A percentile compares a stretch with the other conserved stretches of the same genome.
phyloP scores from a whole-genome alignment of 169 alveolate species.

The Amoebophrya sp. region DNA sequence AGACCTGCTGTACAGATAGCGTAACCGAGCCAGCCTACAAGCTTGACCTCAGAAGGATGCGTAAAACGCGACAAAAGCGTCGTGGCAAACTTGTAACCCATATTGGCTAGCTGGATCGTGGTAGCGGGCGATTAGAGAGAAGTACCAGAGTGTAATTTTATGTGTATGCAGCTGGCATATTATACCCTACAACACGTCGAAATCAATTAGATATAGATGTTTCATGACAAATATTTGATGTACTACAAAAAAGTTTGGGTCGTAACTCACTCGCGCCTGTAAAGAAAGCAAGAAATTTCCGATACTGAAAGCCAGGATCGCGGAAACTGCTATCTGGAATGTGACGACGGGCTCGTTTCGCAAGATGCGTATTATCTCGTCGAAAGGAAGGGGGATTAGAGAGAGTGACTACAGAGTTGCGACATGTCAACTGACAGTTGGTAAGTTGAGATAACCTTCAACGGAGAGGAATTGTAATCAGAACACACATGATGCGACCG shows the following conservation, averaged over 20 bases:
- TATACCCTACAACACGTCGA: not conserved
- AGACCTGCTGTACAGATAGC: slow-evolving; percentile 6
- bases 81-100: not conserved
- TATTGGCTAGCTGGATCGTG: not conserved
- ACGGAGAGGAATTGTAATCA: too few species aligned
- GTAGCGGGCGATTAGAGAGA: not conserved
- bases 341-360: too few species aligned
- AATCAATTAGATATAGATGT: too few species aligned
- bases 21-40: not conserved
- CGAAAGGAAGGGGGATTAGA: too few species aligned
- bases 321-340: too few species aligned
- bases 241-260: too few species aligned
- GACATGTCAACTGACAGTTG: too few species aligned
- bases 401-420: too few species aligned
- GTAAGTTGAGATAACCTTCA: too few species aligned
- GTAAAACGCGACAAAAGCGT: not conserved
- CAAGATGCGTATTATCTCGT: too few species aligned
- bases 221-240: too few species aligned
- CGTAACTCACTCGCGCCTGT: not conserved
- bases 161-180: not conserved
- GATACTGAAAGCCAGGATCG: not conserved
- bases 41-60: not conserved
- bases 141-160: not conserved
- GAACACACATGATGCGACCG: too few species aligned
- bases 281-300: not conserved